phyloP scores from a whole-genome alignment of 352 stramenopile species.

The Phytopythium kandeliae region DNA sequence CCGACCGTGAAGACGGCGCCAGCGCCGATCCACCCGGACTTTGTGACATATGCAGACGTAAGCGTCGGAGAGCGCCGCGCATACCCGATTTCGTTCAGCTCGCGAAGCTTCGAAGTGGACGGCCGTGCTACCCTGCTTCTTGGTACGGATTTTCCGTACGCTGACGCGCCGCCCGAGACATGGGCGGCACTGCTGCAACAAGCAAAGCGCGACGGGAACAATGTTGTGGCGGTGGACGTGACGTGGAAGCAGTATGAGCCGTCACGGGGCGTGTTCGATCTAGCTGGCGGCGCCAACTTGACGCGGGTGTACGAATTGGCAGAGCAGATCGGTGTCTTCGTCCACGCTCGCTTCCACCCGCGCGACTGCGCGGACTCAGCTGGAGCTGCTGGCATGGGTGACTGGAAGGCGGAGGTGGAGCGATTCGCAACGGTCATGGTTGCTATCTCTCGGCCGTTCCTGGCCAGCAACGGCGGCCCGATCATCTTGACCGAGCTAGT shows the following conservation, averaged over 20 bases:
- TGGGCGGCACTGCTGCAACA: conserved; percentile 56
- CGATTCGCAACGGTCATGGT: conserved; percentile 61
- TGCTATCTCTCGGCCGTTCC: conserved; percentile 49
- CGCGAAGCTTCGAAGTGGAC: conserved; percentile 56
- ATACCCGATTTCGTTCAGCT: conserved; percentile 44
- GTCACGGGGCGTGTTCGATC: conserved; percentile 44
- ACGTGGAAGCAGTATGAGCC: conserved; percentile 72
- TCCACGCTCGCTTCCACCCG: conserved; percentile 64
- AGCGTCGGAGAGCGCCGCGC: conserved; percentile 21
- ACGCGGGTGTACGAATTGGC: conserved; percentile 59
- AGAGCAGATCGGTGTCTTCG: conserved; percentile 45
- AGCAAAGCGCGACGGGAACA: conserved; percentile 68
- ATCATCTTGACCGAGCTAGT: conserved; percentile 77
- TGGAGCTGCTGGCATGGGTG: conserved; percentile 8
- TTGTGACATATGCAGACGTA: conserved; percentile 10
- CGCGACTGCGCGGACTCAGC: conserved; percentile 31
- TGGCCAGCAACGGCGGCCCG: conserved; percentile 52
- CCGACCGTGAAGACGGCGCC: not conserved
- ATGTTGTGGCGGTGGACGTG: conserved; percentile 68
- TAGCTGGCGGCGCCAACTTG: conserved; percentile 41
- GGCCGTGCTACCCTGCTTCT: conserved; percentile 48
- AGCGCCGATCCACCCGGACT: conserved; percentile 11
- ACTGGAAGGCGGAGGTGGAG: conserved; percentile 62
- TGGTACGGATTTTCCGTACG: conserved; percentile 66
- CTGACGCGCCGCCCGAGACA: conserved; percentile 36